phyloP scores from a whole-genome alignment of 116 monocot species.

The Trichopus zeylanicus region DNA sequence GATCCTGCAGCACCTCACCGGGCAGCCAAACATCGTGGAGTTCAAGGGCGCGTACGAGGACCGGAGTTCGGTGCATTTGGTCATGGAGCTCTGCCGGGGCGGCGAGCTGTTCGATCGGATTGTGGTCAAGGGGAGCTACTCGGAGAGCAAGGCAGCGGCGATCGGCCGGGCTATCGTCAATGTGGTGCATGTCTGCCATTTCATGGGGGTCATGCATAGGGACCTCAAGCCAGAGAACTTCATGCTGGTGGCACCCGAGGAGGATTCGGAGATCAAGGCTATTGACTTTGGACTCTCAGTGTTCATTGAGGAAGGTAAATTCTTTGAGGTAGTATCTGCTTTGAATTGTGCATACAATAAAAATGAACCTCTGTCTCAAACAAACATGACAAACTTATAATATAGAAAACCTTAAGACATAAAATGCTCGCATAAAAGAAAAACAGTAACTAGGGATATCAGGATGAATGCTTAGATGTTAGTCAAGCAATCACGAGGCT shows the following conservation, averaged over 20 bases:
- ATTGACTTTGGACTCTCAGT: conserved; percentile 85
- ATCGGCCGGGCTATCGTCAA: conserved; percentile 56
- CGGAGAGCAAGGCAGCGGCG: conserved; percentile 59
- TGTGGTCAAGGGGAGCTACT: conserved; percentile 56
- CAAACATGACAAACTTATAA: too few species aligned
- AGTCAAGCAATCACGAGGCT: too few species aligned
- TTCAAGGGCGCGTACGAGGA: conserved; percentile 81
- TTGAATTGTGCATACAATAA: background rate
- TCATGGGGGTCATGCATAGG: conserved; percentile 84
- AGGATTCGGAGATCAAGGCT: conserved; percentile 63
- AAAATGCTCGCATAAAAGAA: too few species aligned
- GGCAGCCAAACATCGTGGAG: conserved; percentile 78
- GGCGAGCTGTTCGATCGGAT: conserved; percentile 87
- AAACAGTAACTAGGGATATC: too few species aligned
- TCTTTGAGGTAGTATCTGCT: background rate
- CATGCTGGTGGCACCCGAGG: conserved; percentile 36
- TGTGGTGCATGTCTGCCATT: conserved; percentile 83
- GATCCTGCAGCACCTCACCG: conserved; percentile 71
- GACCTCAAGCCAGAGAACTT: conserved; percentile 93
- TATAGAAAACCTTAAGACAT: too few species aligned
- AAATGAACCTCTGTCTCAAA: too few species aligned
- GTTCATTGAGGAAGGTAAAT: conserved; percentile 76
- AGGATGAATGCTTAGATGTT: too few species aligned
- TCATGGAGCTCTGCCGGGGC: conserved; percentile 83
- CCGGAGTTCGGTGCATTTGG: conserved; percentile 39